Conservation (phyloP, 2,329 filamentous ascomycete genomes). For the Botrytis galanthina region DNA sequence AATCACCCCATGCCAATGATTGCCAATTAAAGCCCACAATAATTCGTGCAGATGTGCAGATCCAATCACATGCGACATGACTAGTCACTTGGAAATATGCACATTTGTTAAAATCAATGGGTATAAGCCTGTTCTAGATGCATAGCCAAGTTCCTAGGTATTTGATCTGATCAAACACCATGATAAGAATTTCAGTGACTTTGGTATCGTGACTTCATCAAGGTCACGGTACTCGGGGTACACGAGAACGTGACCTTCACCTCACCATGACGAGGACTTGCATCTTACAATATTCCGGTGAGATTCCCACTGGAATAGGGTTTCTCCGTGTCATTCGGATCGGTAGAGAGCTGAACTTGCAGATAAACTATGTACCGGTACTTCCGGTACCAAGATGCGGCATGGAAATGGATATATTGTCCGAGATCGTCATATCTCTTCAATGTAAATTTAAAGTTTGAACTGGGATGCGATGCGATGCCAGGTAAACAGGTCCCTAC, state of each 20-base stretch:
- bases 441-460: background rate
- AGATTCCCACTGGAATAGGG: background rate
- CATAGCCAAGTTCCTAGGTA: background rate
- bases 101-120: background rate
- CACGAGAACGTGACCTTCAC: background rate
- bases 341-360: background rate
- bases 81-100: conserved; percentile 3
- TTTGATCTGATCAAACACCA: background rate
- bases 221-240: conserved; percentile 9
- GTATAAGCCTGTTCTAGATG: background rate
- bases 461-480: background rate
- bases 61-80: conserved; percentile 12
- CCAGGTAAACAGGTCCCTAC: background rate
- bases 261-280: background rate
- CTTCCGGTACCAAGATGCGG: background rate
- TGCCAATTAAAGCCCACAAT: background rate
- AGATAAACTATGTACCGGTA: background rate
- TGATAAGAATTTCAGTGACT: background rate
- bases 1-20: background rate
- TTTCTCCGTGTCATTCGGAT: background rate
- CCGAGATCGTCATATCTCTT: background rate
- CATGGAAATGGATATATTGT: background rate
- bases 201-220: background rate
- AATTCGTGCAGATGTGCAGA: background rate
- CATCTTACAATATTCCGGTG: background rate